Conservation (phyloP, 2,329 filamentous ascomycete genomes). For the Colletotrichum tropicicola region DNA sequence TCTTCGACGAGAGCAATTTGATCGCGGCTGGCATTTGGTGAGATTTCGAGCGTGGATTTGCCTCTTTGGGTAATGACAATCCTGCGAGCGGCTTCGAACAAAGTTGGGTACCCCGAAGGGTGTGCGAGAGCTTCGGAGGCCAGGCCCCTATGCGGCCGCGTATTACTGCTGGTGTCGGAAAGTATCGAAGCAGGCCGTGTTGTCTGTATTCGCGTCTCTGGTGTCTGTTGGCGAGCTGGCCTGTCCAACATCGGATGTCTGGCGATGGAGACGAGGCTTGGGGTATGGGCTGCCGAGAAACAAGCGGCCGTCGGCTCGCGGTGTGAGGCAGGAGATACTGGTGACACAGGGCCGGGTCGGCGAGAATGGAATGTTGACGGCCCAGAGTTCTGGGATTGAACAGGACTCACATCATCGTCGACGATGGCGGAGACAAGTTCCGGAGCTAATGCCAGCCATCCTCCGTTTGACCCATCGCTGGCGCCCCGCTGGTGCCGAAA, state of each 20-base stretch:
- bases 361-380: neutral
- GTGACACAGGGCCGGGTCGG: neutral
- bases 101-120: neutral
- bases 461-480: neutral
- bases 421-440: neutral
- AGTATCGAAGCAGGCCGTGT: neutral
- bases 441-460: neutral
- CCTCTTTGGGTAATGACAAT: conserved; percentile 5
- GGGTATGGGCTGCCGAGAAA: neutral
- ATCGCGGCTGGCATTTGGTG: neutral
- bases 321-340: neutral
- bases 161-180: neutral
- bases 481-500: neutral
- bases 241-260: neutral
- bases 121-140: neutral
- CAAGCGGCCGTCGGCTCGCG: neutral
- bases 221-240: no score
- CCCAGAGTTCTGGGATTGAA: neutral
- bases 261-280: neutral
- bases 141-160: neutral
- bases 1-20: neutral
- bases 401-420: neutral
- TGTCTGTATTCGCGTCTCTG: no score
- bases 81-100: conserved; percentile 12
- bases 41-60: neutral